These are phyloP conservation scores for Tetrapisispora namnaoensis DNA, from an alignment of 805 yeast genomes.

Conservation along the genomic window DNA sequence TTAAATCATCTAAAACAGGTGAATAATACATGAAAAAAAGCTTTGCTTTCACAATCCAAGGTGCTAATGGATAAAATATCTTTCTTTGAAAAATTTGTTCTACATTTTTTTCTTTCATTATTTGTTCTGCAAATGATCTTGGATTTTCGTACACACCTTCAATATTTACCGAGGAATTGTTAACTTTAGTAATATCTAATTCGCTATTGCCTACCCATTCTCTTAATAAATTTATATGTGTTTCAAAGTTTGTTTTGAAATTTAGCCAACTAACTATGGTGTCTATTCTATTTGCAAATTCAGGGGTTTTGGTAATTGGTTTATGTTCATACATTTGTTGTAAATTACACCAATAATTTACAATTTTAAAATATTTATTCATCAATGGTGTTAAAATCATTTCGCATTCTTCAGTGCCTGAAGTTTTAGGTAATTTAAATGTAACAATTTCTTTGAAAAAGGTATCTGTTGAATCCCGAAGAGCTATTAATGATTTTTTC, in stretches of 20 bases:
- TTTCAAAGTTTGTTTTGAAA: conserved; percentile 55
- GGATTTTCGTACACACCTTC: conserved; percentile 45
- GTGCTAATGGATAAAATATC: conserved; percentile 58
- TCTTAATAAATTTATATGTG: conserved; percentile 50
- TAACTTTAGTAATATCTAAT: conserved; percentile 46
- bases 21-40: conserved; percentile 56
- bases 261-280: conserved; percentile 80
- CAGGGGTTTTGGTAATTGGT: conserved; percentile 55
- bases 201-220: conserved; percentile 82
- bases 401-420: conserved; percentile 31
- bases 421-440: conserved; percentile 46
- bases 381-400: conserved; percentile 48
- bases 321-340: conserved; percentile 73
- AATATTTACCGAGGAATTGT: conserved; percentile 13
- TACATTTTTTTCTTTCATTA: conserved; percentile 71
- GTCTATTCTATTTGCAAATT: conserved; percentile 56
- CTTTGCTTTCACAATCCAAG: conserved; percentile 76
- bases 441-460: conserved; percentile 57
- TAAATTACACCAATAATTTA: conserved; percentile 68
- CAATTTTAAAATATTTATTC: conserved; percentile 53
- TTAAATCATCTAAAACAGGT: conserved; percentile 52
- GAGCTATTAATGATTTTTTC: conserved; percentile 51
- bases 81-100: conserved; percentile 62
- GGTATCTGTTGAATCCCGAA: conserved; percentile 64
- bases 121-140: conserved; percentile 68